Evolutionary conservation across 257 asterid genomes (phyloP).

Genomic region (Gentiana straminea): DNA sequence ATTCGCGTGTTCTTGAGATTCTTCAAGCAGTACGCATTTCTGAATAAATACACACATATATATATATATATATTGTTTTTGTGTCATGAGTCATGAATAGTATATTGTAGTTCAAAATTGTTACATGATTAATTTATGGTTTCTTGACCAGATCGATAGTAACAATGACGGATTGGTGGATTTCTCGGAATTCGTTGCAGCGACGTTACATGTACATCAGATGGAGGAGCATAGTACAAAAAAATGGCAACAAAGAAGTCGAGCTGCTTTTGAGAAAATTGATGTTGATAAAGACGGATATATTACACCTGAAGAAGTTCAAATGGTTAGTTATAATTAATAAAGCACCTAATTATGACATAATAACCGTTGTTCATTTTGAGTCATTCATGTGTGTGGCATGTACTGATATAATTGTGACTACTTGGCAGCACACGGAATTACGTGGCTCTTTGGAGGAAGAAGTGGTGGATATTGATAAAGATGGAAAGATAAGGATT

Average conservation of each 20-base stretch:
- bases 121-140: slow-evolving; percentile 2
- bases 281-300: slow-evolving; percentile 89
- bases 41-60: background rate
- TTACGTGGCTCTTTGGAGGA: slow-evolving; percentile 70
- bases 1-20: slow-evolving; percentile 84
- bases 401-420: too few species aligned
- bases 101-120: too few species aligned
- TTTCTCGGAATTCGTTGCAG: slow-evolving; percentile 94
- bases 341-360: too few species aligned
- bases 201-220: slow-evolving; percentile 90
- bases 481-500: slow-evolving; percentile 89
- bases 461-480: slow-evolving; percentile 93
- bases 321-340: slow-evolving; percentile 45
- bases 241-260: slow-evolving; percentile 77
- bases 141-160: slow-evolving; percentile 66
- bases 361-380: too few species aligned
- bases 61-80: background rate
- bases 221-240: slow-evolving; percentile 78
- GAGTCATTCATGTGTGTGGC: too few species aligned
- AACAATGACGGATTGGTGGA: slow-evolving; percentile 95
- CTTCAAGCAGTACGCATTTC: slow-evolving; percentile 71
- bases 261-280: slow-evolving; percentile 82
- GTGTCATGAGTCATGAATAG: background rate
- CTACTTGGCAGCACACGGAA: slow-evolving; percentile 57
- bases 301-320: slow-evolving; percentile 85